phyloP scores from a whole-genome alignment of 768 basidiomycete species.

The Galerina marginata region DNA sequence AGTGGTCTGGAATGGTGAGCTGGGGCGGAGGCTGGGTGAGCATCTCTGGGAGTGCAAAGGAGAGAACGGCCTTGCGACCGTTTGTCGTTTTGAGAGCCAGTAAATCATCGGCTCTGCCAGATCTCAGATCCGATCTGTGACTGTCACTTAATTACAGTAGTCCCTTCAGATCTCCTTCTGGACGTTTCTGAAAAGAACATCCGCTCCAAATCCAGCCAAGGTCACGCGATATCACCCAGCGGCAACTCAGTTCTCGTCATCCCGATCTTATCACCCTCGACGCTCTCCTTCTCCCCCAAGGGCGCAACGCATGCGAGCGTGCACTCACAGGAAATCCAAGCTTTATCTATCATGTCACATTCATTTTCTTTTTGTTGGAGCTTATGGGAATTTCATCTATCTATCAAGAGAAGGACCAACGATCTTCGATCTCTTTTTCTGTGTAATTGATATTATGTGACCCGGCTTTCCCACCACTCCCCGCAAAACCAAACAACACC shows the following conservation, averaged over 20 bases:
- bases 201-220: conserved; percentile 18
- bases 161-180: conserved; percentile 18
- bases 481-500: conserved; percentile 23
- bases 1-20: conserved; percentile 24
- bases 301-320: too few species aligned
- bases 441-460: neutral
- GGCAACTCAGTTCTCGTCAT: too few species aligned
- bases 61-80: neutral
- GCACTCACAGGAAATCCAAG: conserved; percentile 15
- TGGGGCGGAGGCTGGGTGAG: conserved; percentile 31
- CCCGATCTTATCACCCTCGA: conserved; percentile 21
- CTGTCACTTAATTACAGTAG: conserved; percentile 28
- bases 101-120: conserved; percentile 19
- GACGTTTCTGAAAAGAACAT: conserved; percentile 15
- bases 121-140: conserved; percentile 31
- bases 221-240: conserved; percentile 22
- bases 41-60: conserved; percentile 23
- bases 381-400: conserved; percentile 10
- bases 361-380: conserved; percentile 9
- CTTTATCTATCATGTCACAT: conserved; percentile 15
- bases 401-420: conserved; percentile 13
- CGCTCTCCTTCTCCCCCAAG: conserved; percentile 1
- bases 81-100: conserved; percentile 15
- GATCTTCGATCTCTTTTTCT: conserved; percentile 12
- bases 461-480: conserved; percentile 10